Base-by-base conservation (phyloP, 306 rosid species). In the Quercus parvula region DNA sequence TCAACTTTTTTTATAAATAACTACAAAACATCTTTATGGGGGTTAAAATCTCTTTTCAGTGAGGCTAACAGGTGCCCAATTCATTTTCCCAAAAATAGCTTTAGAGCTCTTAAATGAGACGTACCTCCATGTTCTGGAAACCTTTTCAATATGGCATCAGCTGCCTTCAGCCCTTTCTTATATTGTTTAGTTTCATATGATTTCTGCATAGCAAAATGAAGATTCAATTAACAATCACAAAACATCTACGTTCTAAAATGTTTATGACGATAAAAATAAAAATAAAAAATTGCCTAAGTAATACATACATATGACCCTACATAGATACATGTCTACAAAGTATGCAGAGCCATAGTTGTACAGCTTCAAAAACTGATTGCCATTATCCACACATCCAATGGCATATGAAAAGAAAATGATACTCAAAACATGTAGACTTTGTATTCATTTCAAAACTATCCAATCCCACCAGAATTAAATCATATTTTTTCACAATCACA, bases 71-170 rank as follows among this genome's bases (percentile, higher is more conserved):
- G 12, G 46, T 41, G 46, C 46, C 12, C 46, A 41, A 41, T 41
- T 41, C 46, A 2, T 41, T 7, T 38, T 2, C 46, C 46, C 46
- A 38, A 38, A 38, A 38, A 38, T 7, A 38, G 46, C 46, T 38
- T 38, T 7, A 38, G 11, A 8, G 12, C 46, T 41, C 46, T 30
- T 33, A 35, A 35, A 57, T n/a, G 55, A 73, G 78, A 57, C 27
- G 56, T 90, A 93, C 99, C 99, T 91, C 99, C 99, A 89, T 96
- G 99, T 15, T 96, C 96, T 44, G 99, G 99, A 83, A 93, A 93
- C 79, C 87, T 96, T 82, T 75, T 96, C 90, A 96, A 89, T 84
- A 96, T 96, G 75, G 97, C 82, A 83, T 96, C 99, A 9, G 99
- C 99, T 41, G 99, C 97, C 84, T 89, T 96, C 87, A 96, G 86